phyloP scores from a whole-genome alignment of 192 early-diverging fungal species.

The Entrophospora sp. region DNA sequence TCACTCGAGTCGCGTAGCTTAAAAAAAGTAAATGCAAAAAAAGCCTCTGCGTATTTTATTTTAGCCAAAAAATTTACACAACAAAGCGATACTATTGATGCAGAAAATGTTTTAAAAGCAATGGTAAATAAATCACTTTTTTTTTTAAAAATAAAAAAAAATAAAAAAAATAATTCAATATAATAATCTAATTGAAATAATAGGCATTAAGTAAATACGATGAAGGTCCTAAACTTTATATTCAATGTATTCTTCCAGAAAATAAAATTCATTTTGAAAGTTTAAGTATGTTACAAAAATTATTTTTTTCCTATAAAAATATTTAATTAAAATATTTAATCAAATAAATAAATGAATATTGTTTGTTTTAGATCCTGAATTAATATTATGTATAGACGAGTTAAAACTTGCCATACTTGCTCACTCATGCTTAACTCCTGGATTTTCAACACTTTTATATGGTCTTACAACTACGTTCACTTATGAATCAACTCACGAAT shows the following conservation, averaged over 20 bases:
- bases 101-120: constrained; percentile 20
- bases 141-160: background rate
- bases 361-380: constrained; percentile 17
- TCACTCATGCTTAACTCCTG: constrained; percentile 21
- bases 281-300: constrained; percentile 14
- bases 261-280: constrained; percentile 24
- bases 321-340: too few relatives aligned
- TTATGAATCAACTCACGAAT: constrained; percentile 1
- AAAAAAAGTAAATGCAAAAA: constrained; percentile 7
- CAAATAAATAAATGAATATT: background rate
- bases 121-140: background rate
- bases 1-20: constrained; percentile 16
- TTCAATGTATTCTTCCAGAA: constrained; percentile 21
- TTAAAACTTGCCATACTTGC: constrained; percentile 20
- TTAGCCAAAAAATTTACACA: constrained; percentile 21
- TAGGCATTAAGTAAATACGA: constrained; percentile 19
- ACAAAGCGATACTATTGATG: constrained; percentile 20
- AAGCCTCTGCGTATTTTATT: constrained; percentile 20
- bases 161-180: too few relatives aligned
- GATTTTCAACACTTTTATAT: constrained; percentile 18
- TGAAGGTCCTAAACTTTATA: constrained; percentile 20
- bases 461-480: constrained; percentile 19
- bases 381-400: constrained; percentile 20
- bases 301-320: too few relatives aligned
- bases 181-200: background rate